Evolutionary conservation across 1,284 basidiomycete genomes (phyloP).

Genomic region (Apiotrichum siamense): DNA sequence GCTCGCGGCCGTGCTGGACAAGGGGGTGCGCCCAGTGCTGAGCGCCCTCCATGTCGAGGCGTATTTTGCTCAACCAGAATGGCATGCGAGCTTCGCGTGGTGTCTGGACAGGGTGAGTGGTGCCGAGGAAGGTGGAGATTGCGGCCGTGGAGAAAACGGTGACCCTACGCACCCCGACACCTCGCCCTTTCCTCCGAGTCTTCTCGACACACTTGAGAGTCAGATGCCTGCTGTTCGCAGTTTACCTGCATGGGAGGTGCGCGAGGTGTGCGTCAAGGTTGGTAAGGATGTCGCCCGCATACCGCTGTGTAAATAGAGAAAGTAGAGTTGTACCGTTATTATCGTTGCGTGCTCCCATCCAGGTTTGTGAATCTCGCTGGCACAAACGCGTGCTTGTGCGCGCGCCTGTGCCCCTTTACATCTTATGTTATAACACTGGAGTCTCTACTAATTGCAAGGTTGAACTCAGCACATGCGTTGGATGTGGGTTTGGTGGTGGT

Average conservation of each 20-base stretch:
- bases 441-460: slow-evolving; percentile 3
- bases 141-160: neutral
- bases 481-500: neutral
- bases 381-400: neutral
- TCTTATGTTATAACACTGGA: slow-evolving; percentile 1
- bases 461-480: neutral
- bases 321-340: neutral
- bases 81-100: slow-evolving; percentile 46
- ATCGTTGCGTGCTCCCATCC: no score
- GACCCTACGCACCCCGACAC: neutral
- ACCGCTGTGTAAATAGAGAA: slow-evolving; percentile 1
- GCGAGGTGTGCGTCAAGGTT: slow-evolving; percentile 28
- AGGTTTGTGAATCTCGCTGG: neutral
- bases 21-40: slow-evolving; percentile 31
- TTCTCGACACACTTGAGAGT: neutral
- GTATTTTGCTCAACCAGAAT: slow-evolving; percentile 42
- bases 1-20: slow-evolving; percentile 25
- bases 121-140: neutral
- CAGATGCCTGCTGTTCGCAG: slow-evolving; percentile 3
- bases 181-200: neutral
- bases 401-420: neutral
- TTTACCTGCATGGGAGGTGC: slow-evolving; percentile 28
- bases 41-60: slow-evolving; percentile 29
- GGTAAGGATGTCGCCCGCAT: slow-evolving; percentile 27
- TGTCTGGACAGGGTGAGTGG: slow-evolving; percentile 11